Percentiles rank a stretch among this genome's conserved stretches.
phyloP scores from a whole-genome alignment of 371 early-diverging fungal genomes.

The Chytridium lagenaria region DNA sequence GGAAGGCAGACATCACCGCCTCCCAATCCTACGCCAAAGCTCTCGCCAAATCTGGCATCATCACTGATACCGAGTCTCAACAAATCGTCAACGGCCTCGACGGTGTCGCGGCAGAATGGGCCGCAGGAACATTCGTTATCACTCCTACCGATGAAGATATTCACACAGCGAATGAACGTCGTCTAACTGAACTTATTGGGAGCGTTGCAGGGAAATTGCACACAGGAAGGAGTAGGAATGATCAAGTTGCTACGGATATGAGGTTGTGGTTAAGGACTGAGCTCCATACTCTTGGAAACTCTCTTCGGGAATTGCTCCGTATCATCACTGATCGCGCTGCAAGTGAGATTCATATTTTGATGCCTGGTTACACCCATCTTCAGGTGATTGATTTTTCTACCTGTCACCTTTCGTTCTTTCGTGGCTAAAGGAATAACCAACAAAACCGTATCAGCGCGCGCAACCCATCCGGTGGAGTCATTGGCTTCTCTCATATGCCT shows the following conservation, averaged over 20 bases:
- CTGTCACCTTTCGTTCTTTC: neutral
- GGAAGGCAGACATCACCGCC: slow-evolving; percentile 84
- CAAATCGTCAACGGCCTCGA: slow-evolving; percentile 76
- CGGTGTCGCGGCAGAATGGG: slow-evolving; percentile 85
- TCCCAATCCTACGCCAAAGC: slow-evolving; percentile 93
- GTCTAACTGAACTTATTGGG: slow-evolving; percentile 92
- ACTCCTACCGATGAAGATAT: slow-evolving; percentile 93
- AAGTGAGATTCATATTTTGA: slow-evolving; percentile 84
- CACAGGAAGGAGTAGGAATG: slow-evolving; percentile 93
- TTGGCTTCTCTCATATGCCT: slow-evolving; percentile 85
- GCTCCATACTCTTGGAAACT: slow-evolving; percentile 62
- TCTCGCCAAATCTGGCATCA: slow-evolving; percentile 72
- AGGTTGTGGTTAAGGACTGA: slow-evolving; percentile 92
- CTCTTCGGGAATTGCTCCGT: slow-evolving; percentile 76
- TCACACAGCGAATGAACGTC: slow-evolving; percentile 97
- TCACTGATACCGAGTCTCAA: slow-evolving; percentile 77
- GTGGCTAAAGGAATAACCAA: neutral
- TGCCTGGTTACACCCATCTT: slow-evolving; percentile 98
- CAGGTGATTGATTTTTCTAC: slow-evolving; percentile 59
- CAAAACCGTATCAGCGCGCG: slow-evolving; percentile 68
- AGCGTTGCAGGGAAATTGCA: slow-evolving; percentile 93
- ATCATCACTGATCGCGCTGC: slow-evolving; percentile 80
- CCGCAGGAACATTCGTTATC: slow-evolving; percentile 71
- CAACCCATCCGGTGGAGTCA: slow-evolving; percentile 98
- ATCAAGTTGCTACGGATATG: slow-evolving; percentile 98